Percentiles rank a stretch among this genome's conserved stretches.
phyloP scores from a whole-genome alignment of 2,329 filamentous ascomycete species.

The Trichocomaceae sp. region DNA sequence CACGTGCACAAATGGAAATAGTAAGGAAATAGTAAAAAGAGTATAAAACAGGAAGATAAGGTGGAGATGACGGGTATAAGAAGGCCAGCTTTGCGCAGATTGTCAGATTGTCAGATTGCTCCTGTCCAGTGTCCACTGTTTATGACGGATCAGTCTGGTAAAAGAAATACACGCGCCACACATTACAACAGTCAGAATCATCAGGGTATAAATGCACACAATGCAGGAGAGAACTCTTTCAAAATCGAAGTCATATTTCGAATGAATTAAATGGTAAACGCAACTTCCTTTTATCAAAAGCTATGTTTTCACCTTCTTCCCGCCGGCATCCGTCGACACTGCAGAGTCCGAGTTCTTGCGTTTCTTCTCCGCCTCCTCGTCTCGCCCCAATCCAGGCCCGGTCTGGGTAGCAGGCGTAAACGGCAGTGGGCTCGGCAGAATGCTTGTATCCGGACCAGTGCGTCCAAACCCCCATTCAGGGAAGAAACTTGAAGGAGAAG shows the following conservation, averaged over 20 bases:
- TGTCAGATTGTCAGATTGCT: too few species aligned
- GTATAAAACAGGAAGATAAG: too few species aligned
- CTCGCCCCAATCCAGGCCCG: constrained; percentile 36
- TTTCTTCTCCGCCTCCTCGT: constrained; percentile 41
- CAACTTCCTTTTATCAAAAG: background rate
- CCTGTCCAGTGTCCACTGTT: too few species aligned
- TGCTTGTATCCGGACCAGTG: constrained; percentile 65
- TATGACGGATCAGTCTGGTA: too few species aligned
- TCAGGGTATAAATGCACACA: background rate
- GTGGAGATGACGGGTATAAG: too few species aligned
- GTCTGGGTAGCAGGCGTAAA: constrained; percentile 64
- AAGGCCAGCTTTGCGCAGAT: too few species aligned
- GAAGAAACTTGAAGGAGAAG: constrained; percentile 88
- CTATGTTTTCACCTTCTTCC: constrained; percentile 37
- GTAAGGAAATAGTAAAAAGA: too few species aligned
- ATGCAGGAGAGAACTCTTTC: background rate
- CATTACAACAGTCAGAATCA: background rate
- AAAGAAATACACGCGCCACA: background rate
- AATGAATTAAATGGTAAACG: constrained; percentile 1
- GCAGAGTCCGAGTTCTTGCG: constrained; percentile 39
- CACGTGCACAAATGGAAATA: too few species aligned
- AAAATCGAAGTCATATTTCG: background rate
- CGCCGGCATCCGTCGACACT: constrained; percentile 24
- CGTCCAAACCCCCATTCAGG: constrained; percentile 74
- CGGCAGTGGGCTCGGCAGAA: constrained; percentile 83